Evolutionary conservation across 2,329 filamentous ascomycete genomes (phyloP).

Genomic region (Xylariales sp.): DNA sequence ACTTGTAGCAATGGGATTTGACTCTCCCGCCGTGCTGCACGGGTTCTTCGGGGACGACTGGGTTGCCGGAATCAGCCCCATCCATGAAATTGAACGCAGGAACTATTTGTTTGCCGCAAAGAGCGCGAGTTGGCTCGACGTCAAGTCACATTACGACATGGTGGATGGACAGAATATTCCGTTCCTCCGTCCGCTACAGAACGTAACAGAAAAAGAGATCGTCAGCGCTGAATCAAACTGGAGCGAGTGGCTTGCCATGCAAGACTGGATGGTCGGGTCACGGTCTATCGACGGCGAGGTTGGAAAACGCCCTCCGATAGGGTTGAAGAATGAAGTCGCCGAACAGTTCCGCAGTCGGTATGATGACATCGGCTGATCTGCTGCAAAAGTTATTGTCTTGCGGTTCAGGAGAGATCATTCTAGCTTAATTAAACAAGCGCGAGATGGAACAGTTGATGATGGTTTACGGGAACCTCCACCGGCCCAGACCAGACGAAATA

Average conservation of each 20-base stretch:
- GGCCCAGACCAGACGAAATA: no score
- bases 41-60: constrained; percentile 98
- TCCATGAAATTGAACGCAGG: constrained; percentile 83
- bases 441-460: no score
- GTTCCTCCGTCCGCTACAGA: constrained; percentile 78
- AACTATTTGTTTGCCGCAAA: constrained; percentile 97
- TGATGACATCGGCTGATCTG: no score
- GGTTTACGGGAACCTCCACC: no score
- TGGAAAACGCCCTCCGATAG: no score
- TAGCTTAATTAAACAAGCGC: no score
- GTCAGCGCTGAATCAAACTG: constrained; percentile 76
- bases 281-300: constrained; percentile 3
- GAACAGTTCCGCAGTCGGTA: no score
- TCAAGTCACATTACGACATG: constrained; percentile 90
- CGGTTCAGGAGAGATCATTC: no score
- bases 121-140: constrained; percentile 81
- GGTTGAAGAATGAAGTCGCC: no score
- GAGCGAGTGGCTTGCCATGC: constrained; percentile 95
- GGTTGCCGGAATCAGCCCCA: constrained; percentile 68
- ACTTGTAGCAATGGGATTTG: constrained; percentile 86
- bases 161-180: constrained; percentile 77
- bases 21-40: constrained; percentile 79
- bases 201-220: constrained; percentile 74
- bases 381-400: no score
- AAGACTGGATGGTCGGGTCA: constrained; percentile 67